A percentile compares a stretch with the other conserved stretches of the same genome.
Evolutionary conservation across 2,329 filamentous ascomycete species (phyloP).

Genomic region (Coniochaeta ligniaria): DNA sequence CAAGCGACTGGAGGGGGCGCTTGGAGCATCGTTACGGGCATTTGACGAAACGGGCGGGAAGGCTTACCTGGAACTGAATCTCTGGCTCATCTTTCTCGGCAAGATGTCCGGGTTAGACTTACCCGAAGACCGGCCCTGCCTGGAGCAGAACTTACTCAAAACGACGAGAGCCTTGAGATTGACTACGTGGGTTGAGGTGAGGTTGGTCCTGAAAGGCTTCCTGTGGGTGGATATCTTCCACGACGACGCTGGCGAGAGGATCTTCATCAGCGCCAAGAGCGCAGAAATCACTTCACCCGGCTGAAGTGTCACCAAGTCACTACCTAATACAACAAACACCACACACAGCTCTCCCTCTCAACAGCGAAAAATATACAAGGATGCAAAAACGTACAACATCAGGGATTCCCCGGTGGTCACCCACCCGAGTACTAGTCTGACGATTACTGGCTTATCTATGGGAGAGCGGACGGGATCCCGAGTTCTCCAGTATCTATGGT

Average conservation of each 20-base stretch:
- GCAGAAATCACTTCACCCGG: not conserved
- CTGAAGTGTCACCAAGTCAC: not conserved
- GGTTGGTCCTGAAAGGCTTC: conserved; percentile 5
- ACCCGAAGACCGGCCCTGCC: not conserved
- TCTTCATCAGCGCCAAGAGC: conserved; percentile 3
- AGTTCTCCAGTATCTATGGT: too few relatives aligned
- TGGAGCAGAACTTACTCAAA: not conserved
- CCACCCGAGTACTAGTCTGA: too few relatives aligned
- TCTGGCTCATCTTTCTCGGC: not conserved
- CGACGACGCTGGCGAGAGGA: not conserved
- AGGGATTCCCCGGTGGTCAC: not conserved
- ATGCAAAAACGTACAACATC: not conserved
- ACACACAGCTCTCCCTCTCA: not conserved
- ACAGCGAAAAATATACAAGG: too few relatives aligned
- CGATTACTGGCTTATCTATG: too few relatives aligned
- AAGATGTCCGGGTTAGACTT: not conserved
- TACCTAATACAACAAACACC: not conserved
- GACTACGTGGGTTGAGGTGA: conserved; percentile 3
- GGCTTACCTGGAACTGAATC: not conserved
- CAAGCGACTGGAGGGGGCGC: not conserved
- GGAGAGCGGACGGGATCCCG: too few relatives aligned
- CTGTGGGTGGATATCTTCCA: conserved; percentile 8
- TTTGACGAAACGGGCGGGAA: not conserved
- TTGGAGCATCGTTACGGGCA: not conserved
- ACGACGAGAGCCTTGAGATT: not conserved